Evolutionary conservation across 768 basidiomycete genomes (phyloP).

Genomic region (Suillus fuscotomentosus): DNA sequence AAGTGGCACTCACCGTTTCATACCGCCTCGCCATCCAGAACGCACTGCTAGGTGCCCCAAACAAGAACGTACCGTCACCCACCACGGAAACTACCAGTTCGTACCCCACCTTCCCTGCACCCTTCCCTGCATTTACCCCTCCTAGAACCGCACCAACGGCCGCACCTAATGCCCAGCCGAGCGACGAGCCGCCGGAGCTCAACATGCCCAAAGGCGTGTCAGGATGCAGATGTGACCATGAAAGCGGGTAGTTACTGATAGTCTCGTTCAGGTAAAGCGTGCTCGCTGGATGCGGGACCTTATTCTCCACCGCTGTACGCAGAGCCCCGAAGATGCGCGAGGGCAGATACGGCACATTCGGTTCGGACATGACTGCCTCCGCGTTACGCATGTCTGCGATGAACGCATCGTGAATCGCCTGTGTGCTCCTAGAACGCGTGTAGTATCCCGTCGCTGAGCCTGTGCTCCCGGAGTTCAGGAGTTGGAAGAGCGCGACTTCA

Average conservation of each 20-base stretch:
- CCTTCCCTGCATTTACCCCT: slow-evolving; percentile 24
- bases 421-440: slow-evolving; percentile 16
- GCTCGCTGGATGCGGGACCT: slow-evolving; percentile 6
- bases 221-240: slow-evolving; percentile 60
- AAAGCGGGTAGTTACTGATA: slow-evolving; percentile 52
- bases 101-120: slow-evolving; percentile 26
- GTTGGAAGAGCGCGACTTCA: slow-evolving; percentile 47
- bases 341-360: slow-evolving; percentile 30
- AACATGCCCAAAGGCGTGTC: slow-evolving; percentile 50
- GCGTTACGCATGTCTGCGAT: slow-evolving; percentile 23
- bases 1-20: slow-evolving; percentile 47
- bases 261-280: slow-evolving; percentile 60
- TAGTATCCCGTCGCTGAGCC: slow-evolving; percentile 11
- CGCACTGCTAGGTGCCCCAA: slow-evolving; percentile 61
- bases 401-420: slow-evolving; percentile 26
- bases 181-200: slow-evolving; percentile 59
- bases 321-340: slow-evolving; percentile 51
- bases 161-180: slow-evolving; percentile 70
- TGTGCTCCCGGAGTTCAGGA: slow-evolving; percentile 32
- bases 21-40: slow-evolving; percentile 77
- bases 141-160: slow-evolving; percentile 59
- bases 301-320: slow-evolving; percentile 36
- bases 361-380: slow-evolving; percentile 32
- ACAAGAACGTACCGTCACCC: slow-evolving; percentile 71
- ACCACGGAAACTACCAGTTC: slow-evolving; percentile 60